These are phyloP conservation scores for Oryza australiensis DNA, from an alignment of 176 grass and related monocot species.

Conservation along the genomic window DNA sequence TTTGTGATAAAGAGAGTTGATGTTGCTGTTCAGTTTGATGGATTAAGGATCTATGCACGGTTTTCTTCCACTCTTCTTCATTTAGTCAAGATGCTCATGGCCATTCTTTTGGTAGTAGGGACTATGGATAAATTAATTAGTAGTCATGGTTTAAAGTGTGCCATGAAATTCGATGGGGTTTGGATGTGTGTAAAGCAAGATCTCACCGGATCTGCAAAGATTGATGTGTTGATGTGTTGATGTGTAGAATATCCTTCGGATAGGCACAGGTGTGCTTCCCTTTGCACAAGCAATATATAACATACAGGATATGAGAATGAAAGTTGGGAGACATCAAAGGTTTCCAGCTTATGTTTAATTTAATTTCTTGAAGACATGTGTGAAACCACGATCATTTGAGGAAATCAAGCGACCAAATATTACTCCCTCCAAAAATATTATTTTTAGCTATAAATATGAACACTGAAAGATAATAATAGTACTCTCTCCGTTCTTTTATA, in stretches of 20 bases:
- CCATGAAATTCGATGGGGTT: not conserved
- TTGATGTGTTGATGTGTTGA: conserved; percentile 22
- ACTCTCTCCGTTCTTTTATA: not conserved
- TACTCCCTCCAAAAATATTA: not conserved
- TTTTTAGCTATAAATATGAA: too few species aligned
- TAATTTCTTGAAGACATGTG: too few species aligned
- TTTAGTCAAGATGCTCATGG: conserved; percentile 17
- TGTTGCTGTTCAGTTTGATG: conserved; percentile 3
- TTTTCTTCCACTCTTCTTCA: not conserved
- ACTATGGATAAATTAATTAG: not conserved
- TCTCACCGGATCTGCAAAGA: conserved; percentile 28
- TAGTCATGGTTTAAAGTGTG: not conserved
- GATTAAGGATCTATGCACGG: not conserved
- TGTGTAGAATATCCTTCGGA: conserved; percentile 18
- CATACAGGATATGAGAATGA: not conserved
- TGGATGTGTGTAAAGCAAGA: conserved; percentile 8
- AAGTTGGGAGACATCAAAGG: not conserved
- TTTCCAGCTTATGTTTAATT: not conserved
- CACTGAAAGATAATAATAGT: not conserved
- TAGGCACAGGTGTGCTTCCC: conserved; percentile 24
- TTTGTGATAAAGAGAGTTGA: not conserved
- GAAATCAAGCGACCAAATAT: not conserved
- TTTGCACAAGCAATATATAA: conserved; percentile 5
- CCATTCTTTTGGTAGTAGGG: conserved; percentile 18
- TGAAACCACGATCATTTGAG: not conserved